A percentile compares a stretch with the other conserved stretches of the same genome.
These are phyloP conservation scores for Suillus sp. DNA, from an alignment of 768 basidiomycete species.

Conservation along the genomic window DNA sequence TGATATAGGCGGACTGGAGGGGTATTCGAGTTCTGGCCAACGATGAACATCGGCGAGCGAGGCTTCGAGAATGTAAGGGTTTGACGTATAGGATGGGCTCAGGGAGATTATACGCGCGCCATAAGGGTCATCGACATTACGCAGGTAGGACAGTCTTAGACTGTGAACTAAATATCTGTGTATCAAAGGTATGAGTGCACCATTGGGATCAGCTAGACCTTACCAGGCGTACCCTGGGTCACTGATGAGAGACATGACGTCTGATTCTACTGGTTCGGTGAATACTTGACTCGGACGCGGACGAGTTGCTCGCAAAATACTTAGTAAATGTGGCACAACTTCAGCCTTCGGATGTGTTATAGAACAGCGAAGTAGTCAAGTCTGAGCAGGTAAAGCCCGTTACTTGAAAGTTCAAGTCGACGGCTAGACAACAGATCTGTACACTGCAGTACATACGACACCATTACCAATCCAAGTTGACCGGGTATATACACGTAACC, in stretches of 20 bases:
- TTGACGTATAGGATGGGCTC: constrained; percentile 73
- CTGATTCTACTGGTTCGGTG: not conserved
- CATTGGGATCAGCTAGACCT: not conserved
- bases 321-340: not conserved
- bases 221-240: constrained; percentile 54
- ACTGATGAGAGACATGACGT: constrained; percentile 60
- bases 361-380: not conserved
- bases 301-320: not conserved
- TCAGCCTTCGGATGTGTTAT: not conserved
- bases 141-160: constrained; percentile 84
- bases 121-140: constrained; percentile 85
- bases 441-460: not conserved
- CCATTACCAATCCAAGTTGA: not conserved
- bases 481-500: not conserved
- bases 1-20: constrained; percentile 70
- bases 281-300: not conserved
- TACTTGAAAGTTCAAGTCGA: not conserved
- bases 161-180: constrained; percentile 77
- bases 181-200: constrained; percentile 8
- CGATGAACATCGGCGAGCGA: constrained; percentile 75
- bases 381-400: not conserved
- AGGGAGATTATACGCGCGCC: constrained; percentile 80
- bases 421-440: not conserved
- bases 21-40: constrained; percentile 84
- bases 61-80: constrained; percentile 81